phyloP scores from a whole-genome alignment of 2,329 filamentous ascomycete genomes.

The Coleophoma cylindrospora region DNA sequence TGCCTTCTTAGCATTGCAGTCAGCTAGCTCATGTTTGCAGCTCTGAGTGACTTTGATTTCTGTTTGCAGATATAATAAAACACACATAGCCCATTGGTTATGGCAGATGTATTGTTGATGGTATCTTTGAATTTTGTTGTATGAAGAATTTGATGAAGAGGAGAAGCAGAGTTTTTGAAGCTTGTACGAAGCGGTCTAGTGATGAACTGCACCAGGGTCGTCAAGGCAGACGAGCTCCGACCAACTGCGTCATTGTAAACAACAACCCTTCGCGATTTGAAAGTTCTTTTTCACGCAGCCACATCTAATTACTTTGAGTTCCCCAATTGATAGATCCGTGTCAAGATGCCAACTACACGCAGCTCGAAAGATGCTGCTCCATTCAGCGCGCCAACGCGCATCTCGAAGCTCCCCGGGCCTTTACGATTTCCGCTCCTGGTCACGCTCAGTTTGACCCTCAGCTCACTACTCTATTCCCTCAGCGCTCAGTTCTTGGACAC shows the following conservation, averaged over 20 bases:
- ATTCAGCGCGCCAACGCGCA: slow-evolving; percentile 6
- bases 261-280: not conserved
- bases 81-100: too few relatives aligned
- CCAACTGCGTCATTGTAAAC: not conserved
- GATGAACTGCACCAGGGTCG: not conserved
- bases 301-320: not conserved
- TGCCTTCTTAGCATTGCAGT: too few relatives aligned
- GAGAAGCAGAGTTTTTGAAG: not conserved
- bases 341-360: slow-evolving; percentile 3
- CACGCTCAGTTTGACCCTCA: slow-evolving; percentile 54
- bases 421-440: slow-evolving; percentile 49
- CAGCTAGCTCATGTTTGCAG: too few relatives aligned
- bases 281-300: not conserved
- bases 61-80: too few relatives aligned
- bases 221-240: not conserved
- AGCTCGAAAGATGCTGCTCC: not conserved
- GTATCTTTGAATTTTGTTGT: not conserved
- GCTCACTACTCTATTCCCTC: slow-evolving; percentile 58
- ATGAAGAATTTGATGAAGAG: not conserved
- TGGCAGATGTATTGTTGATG: too few relatives aligned
- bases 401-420: slow-evolving; percentile 34
- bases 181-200: not conserved
- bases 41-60: too few relatives aligned
- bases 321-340: not conserved
- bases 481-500: slow-evolving; percentile 41